Evolutionary conservation across 2,329 filamentous ascomycete species (phyloP).

Genomic region (Cladosporium austrohemisphaericum): DNA sequence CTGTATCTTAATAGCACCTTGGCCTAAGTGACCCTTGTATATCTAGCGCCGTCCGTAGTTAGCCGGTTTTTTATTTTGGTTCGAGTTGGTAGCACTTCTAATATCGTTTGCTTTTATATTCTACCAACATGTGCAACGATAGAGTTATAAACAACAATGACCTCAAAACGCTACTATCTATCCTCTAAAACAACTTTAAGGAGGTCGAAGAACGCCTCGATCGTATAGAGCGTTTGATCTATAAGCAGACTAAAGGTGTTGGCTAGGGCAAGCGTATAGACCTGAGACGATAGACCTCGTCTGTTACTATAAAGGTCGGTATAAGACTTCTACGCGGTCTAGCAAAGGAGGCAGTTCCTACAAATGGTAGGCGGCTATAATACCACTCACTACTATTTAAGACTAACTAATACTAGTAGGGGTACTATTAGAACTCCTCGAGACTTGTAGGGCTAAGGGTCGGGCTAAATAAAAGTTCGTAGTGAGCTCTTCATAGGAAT

Average conservation of each 20-base stretch:
- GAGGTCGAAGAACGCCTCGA: neutral
- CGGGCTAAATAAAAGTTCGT: neutral
- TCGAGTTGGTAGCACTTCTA: neutral
- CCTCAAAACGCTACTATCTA: neutral
- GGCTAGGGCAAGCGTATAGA: neutral
- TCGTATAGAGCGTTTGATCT: neutral
- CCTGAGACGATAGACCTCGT: neutral
- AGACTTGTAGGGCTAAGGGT: neutral
- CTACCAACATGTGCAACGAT: neutral
- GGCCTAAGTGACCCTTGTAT: neutral
- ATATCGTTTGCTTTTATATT: neutral
- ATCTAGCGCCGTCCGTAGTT: neutral
- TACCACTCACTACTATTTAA: neutral
- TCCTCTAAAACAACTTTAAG: neutral
- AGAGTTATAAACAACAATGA: neutral
- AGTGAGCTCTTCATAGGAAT: no score
- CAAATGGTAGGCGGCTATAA: neutral
- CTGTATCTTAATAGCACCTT: conserved; percentile 3
- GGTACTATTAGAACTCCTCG: neutral
- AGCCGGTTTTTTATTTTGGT: neutral
- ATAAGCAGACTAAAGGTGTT: neutral
- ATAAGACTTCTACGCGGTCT: neutral
- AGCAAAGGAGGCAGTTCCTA: neutral
- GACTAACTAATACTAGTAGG: neutral
- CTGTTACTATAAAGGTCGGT: neutral